Percentiles rank a stretch among this genome's conserved stretches.
phyloP scores from a whole-genome alignment of 345 rosid species.

The Citrus unshiu region DNA sequence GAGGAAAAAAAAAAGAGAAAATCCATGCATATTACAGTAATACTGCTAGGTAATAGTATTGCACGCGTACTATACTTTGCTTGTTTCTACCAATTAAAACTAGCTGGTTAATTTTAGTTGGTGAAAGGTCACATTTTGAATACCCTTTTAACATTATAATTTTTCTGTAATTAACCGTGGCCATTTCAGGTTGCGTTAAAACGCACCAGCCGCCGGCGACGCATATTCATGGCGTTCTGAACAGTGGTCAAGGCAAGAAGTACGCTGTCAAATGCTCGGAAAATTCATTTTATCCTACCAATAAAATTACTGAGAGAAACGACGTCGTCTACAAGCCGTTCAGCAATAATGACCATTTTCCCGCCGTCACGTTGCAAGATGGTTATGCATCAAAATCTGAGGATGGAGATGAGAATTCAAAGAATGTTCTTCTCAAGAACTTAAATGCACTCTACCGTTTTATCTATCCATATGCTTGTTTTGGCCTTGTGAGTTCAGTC shows the following conservation, averaged over 20 bases:
- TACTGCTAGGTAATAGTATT: too few relatives aligned
- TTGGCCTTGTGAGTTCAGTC: constrained; percentile 23
- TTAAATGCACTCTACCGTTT: constrained; percentile 14
- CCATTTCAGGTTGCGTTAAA: not conserved
- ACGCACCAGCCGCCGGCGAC: not conserved
- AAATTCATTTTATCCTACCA: not conserved
- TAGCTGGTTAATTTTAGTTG: too few relatives aligned
- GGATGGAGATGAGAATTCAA: not conserved
- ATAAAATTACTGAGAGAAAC: not conserved
- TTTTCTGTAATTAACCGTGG: too few relatives aligned
- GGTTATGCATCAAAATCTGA: not conserved
- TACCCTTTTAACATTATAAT: too few relatives aligned
- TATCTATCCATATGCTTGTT: constrained; percentile 25
- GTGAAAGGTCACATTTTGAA: too few relatives aligned
- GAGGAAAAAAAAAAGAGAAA: too few relatives aligned
- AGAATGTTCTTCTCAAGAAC: not conserved
- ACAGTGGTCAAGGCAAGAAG: not conserved
- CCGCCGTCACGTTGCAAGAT: not conserved
- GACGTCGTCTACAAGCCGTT: not conserved
- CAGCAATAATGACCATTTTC: not conserved
- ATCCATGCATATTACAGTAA: too few relatives aligned
- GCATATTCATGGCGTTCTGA: not conserved
- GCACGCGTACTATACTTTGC: too few relatives aligned
- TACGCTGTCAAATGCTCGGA: not conserved
- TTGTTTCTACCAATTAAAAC: too few relatives aligned